Evolutionary conservation across 768 basidiomycete species (phyloP).

Genomic region (Phylloporus sp.): DNA sequence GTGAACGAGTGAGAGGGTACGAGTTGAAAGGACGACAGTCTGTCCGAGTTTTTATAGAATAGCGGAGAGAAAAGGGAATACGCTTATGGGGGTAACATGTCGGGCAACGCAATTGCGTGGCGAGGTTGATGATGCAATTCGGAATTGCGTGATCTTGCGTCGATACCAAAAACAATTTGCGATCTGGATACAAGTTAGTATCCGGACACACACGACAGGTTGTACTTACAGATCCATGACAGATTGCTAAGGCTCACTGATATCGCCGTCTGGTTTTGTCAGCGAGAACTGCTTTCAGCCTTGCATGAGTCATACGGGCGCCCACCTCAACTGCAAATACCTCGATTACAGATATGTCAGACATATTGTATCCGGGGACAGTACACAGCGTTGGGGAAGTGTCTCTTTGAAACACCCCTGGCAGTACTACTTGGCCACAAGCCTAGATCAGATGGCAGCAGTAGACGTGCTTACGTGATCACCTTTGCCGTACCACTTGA

Average conservation of each 20-base stretch:
- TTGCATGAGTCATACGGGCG: background rate
- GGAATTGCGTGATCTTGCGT: slow-evolving; percentile 34
- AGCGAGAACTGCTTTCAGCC: background rate
- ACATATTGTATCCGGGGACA: background rate
- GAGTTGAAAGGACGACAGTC: background rate
- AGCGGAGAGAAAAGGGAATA: background rate
- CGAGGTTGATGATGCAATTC: slow-evolving; percentile 15
- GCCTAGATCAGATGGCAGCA: too few species aligned
- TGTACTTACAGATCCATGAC: too few species aligned
- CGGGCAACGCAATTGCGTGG: background rate
- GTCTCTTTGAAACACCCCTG: too few species aligned
- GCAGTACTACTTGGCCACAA: too few species aligned
- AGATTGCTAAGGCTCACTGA: background rate
- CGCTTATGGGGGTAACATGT: background rate
- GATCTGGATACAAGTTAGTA: background rate
- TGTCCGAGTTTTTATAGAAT: slow-evolving; percentile 5
- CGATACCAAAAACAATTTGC: slow-evolving; percentile 8
- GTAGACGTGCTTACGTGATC: slow-evolving; percentile 15
- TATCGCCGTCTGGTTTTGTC: background rate
- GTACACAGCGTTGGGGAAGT: background rate
- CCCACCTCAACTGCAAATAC: background rate
- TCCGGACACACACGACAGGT: background rate
- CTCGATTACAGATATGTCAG: background rate
- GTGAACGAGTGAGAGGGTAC: background rate
- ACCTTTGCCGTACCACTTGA: background rate